Conservation (phyloP, 495 filamentous ascomycete genomes). For the Penicillium bialowiezense region DNA sequence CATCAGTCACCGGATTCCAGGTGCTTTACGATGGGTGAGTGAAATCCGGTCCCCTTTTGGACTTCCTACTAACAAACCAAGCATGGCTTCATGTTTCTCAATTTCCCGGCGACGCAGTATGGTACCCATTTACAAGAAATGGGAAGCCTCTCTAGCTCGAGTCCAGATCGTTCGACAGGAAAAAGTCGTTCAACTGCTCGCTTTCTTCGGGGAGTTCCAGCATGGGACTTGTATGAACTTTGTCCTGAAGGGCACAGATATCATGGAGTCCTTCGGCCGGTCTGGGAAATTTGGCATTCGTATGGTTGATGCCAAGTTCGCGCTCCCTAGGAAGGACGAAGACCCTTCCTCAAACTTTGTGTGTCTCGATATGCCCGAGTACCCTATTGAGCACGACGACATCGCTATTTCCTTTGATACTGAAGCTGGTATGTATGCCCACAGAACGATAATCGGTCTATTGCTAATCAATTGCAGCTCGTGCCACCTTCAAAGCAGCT, state of each 20-base stretch:
- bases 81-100: conserved; percentile 66
- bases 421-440: conserved; percentile 61
- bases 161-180: conserved; percentile 76
- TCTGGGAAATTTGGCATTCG: conserved; percentile 65
- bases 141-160: conserved; percentile 72
- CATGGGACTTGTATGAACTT: conserved; percentile 88
- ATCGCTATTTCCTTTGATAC: conserved; percentile 79
- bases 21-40: conserved; percentile 68
- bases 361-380: conserved; percentile 80
- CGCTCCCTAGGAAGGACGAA: conserved; percentile 62
- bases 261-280: conserved; percentile 67
- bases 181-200: conserved; percentile 68
- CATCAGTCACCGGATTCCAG: conserved; percentile 70
- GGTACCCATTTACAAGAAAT: conserved; percentile 87
- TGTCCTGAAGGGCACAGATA: conserved; percentile 73
- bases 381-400: conserved; percentile 88
- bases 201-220: conserved; percentile 75
- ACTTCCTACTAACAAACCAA: conserved; percentile 7
- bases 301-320: conserved; percentile 87
- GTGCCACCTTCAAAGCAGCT: conserved; percentile 41
- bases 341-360: conserved; percentile 66
- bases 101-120: conserved; percentile 84
- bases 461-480: conserved; percentile 38
- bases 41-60: not conserved
- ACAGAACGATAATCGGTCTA: not conserved